phyloP scores from a whole-genome alignment of 352 stramenopile genomes.

The Pythium periplocum region DNA sequence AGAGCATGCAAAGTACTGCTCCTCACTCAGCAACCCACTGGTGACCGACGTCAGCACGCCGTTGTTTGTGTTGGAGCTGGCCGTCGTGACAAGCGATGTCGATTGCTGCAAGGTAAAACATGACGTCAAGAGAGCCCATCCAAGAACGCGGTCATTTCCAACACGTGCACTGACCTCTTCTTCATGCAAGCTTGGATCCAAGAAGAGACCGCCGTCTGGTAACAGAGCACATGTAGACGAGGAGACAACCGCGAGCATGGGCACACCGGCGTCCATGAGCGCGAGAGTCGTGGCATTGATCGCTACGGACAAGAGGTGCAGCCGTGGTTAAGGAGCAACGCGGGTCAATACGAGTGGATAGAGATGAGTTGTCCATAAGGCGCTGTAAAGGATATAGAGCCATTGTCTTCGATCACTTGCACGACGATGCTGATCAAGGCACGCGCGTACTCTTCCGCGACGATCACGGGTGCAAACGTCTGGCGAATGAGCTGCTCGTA shows the following conservation, averaged over 20 bases:
- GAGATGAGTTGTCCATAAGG: conserved; percentile 15
- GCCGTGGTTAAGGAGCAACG: conserved; percentile 34
- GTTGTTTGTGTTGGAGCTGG: conserved; percentile 54
- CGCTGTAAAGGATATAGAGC: conserved; percentile 52
- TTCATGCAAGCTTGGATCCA: conserved; percentile 65
- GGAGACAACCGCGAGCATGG: conserved; percentile 65
- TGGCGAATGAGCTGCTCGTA: conserved; percentile 79
- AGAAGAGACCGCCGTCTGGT: conserved; percentile 51
- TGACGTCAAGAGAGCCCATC: not conserved
- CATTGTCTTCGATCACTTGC: conserved; percentile 81
- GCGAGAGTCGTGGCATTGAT: conserved; percentile 78
- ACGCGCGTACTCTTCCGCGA: conserved; percentile 67
- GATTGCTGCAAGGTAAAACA: conserved; percentile 28
- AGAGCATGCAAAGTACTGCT: conserved; percentile 80
- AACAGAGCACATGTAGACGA: conserved; percentile 65
- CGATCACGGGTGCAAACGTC: conserved; percentile 65
- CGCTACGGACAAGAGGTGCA: conserved; percentile 63
- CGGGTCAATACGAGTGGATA: conserved; percentile 4
- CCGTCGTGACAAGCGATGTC: conserved; percentile 56
- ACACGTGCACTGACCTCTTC: conserved; percentile 42
- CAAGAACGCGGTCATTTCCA: not conserved
- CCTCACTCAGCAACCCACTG: conserved; percentile 65
- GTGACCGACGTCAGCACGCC: conserved; percentile 77
- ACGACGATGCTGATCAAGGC: conserved; percentile 85
- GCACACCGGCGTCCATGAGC: conserved; percentile 76